phyloP scores from a whole-genome alignment of 2,329 filamentous ascomycete genomes.

The Penicillium sp. region DNA sequence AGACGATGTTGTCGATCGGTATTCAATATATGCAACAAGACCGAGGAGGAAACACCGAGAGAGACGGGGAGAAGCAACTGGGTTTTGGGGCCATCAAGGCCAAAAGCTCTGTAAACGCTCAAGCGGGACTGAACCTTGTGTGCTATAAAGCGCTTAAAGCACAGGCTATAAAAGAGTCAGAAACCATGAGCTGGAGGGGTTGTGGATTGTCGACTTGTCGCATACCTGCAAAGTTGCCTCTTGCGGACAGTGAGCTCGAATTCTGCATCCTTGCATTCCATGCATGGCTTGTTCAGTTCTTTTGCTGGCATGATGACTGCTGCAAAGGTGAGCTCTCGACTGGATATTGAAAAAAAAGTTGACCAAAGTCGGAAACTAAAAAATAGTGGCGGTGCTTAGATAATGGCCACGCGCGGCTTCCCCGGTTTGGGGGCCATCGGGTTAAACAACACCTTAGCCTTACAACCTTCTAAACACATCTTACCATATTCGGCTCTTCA shows the following conservation, averaged over 20 bases:
- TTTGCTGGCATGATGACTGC: conserved; percentile 27
- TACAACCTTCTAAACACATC: not conserved
- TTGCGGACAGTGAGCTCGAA: conserved; percentile 49
- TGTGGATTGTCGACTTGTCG: conserved; percentile 3
- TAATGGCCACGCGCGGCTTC: conserved; percentile 21
- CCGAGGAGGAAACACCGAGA: conserved; percentile 69
- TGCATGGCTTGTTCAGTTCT: conserved; percentile 39
- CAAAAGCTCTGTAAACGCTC: conserved; percentile 46
- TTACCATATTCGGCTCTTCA: not conserved
- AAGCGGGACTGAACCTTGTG: conserved; percentile 74
- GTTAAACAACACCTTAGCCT: conserved; percentile 7
- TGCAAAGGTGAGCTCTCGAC: not conserved
- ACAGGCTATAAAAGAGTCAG: conserved; percentile 46
- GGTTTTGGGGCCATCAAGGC: conserved; percentile 25
- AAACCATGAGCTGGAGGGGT: conserved; percentile 8
- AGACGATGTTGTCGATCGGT: conserved; percentile 50
- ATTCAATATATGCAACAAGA: conserved; percentile 67
- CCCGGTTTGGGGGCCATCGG: conserved; percentile 15
- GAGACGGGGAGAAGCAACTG: conserved; percentile 71
- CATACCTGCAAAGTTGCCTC: conserved; percentile 54
- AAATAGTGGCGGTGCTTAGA: conserved; percentile 21
- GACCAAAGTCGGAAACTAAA: conserved; percentile 12
- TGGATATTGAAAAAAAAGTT: conserved; percentile 13
- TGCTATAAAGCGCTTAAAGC: conserved; percentile 68
- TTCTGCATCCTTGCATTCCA: conserved; percentile 48